Percentiles rank a stretch among this genome's conserved stretches.
These are phyloP conservation scores for Pseudogymnoascus sp. DNA, from an alignment of 2,329 filamentous ascomycete genomes.

Conservation along the genomic window DNA sequence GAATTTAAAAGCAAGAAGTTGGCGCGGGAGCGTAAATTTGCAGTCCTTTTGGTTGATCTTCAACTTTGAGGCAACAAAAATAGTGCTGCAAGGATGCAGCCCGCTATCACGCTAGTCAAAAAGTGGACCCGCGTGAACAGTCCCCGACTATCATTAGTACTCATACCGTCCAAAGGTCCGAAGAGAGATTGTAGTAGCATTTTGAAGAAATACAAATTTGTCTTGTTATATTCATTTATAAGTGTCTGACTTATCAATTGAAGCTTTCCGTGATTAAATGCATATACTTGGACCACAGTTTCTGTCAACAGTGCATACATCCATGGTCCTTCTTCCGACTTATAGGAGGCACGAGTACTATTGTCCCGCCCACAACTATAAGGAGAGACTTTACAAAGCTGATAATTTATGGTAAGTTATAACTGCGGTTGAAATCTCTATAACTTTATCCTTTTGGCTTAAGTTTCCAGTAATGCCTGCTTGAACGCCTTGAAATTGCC, in stretches of 20 bases:
- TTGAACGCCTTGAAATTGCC: background rate
- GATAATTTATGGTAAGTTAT: background rate
- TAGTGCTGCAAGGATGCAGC: conserved; percentile 8
- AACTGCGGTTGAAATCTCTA: background rate
- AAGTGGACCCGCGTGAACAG: background rate
- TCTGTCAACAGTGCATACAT: too few relatives aligned
- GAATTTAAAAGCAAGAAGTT: background rate
- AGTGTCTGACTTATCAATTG: too few relatives aligned
- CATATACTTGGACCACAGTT: too few relatives aligned
- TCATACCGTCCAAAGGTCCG: background rate
- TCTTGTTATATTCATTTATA: too few relatives aligned
- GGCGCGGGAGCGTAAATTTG: background rate
- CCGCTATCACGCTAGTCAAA: conserved; percentile 4
- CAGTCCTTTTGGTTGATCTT: background rate
- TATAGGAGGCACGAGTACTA: too few relatives aligned
- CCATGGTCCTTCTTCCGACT: too few relatives aligned
- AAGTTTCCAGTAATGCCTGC: background rate
- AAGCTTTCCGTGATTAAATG: too few relatives aligned
- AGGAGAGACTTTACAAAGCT: background rate
- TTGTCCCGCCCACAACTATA: background rate
- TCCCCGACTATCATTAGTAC: background rate
- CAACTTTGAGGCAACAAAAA: conserved; percentile 11
- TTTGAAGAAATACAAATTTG: too few relatives aligned
- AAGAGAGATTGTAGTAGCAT: background rate
- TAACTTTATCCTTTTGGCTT: background rate